Percentiles rank a stretch among this genome's conserved stretches.
phyloP scores from a whole-genome alignment of 73 alveolate species.

The Effrenium voratum region DNA sequence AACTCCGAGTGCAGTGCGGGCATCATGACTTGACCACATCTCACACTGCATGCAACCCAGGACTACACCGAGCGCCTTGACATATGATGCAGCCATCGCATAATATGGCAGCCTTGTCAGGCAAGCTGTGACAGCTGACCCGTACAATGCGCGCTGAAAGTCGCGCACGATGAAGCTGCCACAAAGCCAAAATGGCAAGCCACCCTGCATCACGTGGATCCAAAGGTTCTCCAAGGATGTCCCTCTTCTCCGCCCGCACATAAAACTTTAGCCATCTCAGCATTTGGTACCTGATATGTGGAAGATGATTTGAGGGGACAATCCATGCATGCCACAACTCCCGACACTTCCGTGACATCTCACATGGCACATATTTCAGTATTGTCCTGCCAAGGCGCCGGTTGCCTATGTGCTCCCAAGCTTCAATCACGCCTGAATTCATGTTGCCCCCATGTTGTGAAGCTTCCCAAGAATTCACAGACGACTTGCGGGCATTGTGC shows the following conservation, averaged over 20 bases:
- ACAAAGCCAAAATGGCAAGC: background rate
- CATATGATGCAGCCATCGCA: conserved; percentile 85
- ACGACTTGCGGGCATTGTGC: no score
- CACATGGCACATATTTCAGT: background rate
- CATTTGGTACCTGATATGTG: conserved; percentile 80
- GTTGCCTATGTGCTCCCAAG: conserved; percentile 88
- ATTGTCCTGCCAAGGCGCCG: conserved; percentile 9
- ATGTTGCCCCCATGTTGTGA: background rate
- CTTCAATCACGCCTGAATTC: conserved; percentile 45
- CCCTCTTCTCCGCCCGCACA: conserved; percentile 41
- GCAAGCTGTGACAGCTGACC: no score
- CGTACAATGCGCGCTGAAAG: no score
- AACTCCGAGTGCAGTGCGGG: no score
- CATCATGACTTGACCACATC: no score
- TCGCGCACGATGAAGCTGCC: background rate
- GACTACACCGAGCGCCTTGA: conserved; percentile 6
- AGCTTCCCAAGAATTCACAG: no score
- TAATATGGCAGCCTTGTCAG: conserved; percentile 87
- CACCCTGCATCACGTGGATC: conserved; percentile 90
- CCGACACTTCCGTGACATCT: background rate
- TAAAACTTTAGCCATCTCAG: conserved; percentile 76
- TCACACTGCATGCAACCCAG: no score
- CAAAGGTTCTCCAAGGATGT: conserved; percentile 42
- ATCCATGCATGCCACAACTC: background rate
- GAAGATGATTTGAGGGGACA: background rate